Base-by-base conservation (phyloP, 179 eudicot genomes). In the Amaranthus tricolor region DNA sequence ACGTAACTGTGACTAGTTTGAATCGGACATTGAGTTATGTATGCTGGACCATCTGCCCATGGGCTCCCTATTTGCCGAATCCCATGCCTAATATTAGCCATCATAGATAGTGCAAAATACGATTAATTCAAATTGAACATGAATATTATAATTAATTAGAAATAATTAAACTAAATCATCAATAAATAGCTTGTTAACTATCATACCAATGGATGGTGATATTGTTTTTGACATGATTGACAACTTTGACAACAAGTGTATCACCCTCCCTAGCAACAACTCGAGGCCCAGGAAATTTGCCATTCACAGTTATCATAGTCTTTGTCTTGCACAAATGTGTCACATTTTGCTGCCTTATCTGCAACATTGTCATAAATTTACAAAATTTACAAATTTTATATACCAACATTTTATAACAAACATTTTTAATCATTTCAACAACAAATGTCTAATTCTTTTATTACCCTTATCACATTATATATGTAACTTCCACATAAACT, bases 11-110 rank as follows among this genome's bases (percentile, higher is more conserved):
- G 79, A 60, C 80, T 77, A 4, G 78, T 81, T 54, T 84, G 85
- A n/a, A 90, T 88, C 2, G 95, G 95, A 50, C 92, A 88, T 17
- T 89, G 94, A 1, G 94, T 89, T 62, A 89, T 70, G 70, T 86
- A 89, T 2, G 85, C 74, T 12, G 93, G 93, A 45, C 93, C 93
- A 71, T 89, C 96, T 7, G 89, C 86, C 96, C 96, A 90, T 50
- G 80, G 89, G 31, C 82, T 85, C 54, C 79, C 82, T 7, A 81
- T 57, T 31, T 90, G 96, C 20, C 88, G 70, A 19, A 90, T 70
- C 20, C 96, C 96, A 77, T 90, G 96, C 96, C 94, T 89, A 7
- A 15, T 11, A 1, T 21, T 5, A 49, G 19, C 19, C 54, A 7
- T 17, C 68, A 52, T 61, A 21, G 62, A 15, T 31, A 16, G 40